A percentile compares a stretch with the other conserved stretches of the same genome.
Conservation (phyloP, 306 rosid genomes). For the Prosopis cineraria region DNA sequence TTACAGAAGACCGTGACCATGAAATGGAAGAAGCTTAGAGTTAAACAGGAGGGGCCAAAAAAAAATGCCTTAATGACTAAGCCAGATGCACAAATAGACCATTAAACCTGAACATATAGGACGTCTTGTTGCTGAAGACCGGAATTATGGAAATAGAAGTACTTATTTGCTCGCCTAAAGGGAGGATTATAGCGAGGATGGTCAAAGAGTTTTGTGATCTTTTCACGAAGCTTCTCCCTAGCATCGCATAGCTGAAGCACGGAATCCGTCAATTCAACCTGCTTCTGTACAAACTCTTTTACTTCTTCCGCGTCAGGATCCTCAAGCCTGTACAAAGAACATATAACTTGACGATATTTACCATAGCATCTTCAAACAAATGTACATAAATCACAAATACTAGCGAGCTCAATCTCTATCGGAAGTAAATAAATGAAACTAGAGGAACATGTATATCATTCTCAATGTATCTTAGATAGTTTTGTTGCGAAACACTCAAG, state of each 20-base stretch:
- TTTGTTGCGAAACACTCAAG: not conserved
- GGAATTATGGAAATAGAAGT: constrained; percentile 81
- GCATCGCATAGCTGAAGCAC: constrained; percentile 61
- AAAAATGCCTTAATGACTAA: not conserved
- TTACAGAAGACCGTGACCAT: not conserved
- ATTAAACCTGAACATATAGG: constrained; percentile 77
- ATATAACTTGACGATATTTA: not conserved
- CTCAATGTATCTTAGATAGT: not conserved
- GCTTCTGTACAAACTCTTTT: constrained; percentile 74
- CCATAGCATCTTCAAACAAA: not conserved
- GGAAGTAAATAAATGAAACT: not conserved
- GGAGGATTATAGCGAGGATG: constrained; percentile 85
- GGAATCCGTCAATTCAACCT: constrained; percentile 66
- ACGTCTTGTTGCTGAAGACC: constrained; percentile 88
- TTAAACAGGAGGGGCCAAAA: not conserved
- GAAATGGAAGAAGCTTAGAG: constrained; percentile 10
- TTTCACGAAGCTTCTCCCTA: constrained; percentile 56
- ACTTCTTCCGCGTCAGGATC: constrained; percentile 89
- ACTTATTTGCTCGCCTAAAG: constrained; percentile 55
- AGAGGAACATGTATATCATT: not conserved
- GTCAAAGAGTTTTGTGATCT: constrained; percentile 70
- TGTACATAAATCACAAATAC: not conserved
- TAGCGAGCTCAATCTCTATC: not conserved
- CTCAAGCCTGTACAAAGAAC: constrained; percentile 64
- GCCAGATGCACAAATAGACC: constrained; percentile 12